These are phyloP conservation scores for Paraconiothyrium sp. DNA, from an alignment of 2,329 filamentous ascomycete genomes.

Conservation along the genomic window DNA sequence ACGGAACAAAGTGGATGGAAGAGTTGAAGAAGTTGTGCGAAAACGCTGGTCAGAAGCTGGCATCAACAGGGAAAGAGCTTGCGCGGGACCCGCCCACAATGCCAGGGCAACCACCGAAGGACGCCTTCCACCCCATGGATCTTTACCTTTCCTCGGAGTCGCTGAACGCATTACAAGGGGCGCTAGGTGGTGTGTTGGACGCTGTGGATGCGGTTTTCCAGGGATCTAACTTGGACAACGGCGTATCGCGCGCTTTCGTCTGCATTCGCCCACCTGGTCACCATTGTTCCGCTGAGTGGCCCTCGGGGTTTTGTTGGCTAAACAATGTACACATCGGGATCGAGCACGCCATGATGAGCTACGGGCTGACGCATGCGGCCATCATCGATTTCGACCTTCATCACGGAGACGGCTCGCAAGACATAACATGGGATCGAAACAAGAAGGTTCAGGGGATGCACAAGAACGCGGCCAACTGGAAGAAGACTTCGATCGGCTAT, in stretches of 20 bases:
- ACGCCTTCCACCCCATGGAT: constrained; percentile 84
- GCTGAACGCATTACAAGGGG: constrained; percentile 85
- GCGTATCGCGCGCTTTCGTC: constrained; percentile 84
- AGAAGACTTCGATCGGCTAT: constrained; percentile 90
- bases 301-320: constrained; percentile 97
- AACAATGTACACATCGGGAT: constrained; percentile 99
- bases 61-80: constrained; percentile 80
- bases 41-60: constrained; percentile 79
- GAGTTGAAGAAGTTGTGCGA: constrained; percentile 88
- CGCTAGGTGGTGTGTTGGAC: constrained; percentile 91
- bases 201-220: constrained; percentile 87
- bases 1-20: constrained; percentile 92
- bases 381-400: constrained; percentile 61
- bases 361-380: constrained; percentile 91
- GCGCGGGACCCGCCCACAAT: constrained; percentile 58
- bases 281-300: constrained; percentile 88
- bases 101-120: constrained; percentile 63
- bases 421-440: constrained; percentile 93
- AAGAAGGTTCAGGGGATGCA: constrained; percentile 68
- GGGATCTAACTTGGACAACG: constrained; percentile 53
- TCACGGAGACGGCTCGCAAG: constrained; percentile 77
- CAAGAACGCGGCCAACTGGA: constrained; percentile 78
- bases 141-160: constrained; percentile 91
- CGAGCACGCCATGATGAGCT: constrained; percentile 82
- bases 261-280: constrained; percentile 93